Conservation (phyloP, 2,329 filamentous ascomycete genomes). For the Colletotrichum noveboracense region DNA sequence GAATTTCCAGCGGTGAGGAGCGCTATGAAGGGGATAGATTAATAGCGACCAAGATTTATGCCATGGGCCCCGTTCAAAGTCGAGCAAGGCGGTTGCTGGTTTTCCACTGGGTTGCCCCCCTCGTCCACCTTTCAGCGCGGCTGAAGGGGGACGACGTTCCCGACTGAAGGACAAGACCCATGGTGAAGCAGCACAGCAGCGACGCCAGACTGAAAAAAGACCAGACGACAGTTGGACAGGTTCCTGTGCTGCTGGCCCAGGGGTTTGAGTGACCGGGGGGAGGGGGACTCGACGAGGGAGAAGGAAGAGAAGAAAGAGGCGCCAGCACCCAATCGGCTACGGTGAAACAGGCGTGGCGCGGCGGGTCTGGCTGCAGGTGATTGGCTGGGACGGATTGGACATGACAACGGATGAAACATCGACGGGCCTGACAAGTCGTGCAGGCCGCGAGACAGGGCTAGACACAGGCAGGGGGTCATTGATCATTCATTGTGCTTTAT, state of each 20-base stretch:
- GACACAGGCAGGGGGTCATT: background rate
- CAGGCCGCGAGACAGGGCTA: constrained; percentile 1
- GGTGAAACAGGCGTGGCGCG: constrained; percentile 8
- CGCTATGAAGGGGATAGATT: constrained; percentile 12
- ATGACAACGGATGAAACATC: constrained; percentile 18
- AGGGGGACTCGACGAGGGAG: background rate
- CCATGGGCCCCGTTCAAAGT: background rate
- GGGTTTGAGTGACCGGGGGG: background rate
- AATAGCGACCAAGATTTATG: constrained; percentile 5
- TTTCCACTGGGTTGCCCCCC: background rate
- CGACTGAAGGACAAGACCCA: background rate
- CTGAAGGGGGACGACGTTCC: background rate
- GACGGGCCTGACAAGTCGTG: constrained; percentile 12
- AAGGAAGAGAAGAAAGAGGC: background rate
- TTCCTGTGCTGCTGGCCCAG: background rate
- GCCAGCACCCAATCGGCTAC: constrained; percentile 5
- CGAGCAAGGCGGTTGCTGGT: background rate
- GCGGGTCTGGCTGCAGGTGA: background rate
- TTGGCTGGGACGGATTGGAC: background rate
- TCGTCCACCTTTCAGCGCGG: background rate
- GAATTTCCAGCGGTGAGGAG: background rate
- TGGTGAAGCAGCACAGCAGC: background rate
- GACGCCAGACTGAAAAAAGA: background rate
- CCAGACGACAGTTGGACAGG: background rate
- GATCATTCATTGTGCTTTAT: background rate